Conservation (phyloP, 2,329 filamentous ascomycete species). For the Sporothrix dimorphospora region DNA sequence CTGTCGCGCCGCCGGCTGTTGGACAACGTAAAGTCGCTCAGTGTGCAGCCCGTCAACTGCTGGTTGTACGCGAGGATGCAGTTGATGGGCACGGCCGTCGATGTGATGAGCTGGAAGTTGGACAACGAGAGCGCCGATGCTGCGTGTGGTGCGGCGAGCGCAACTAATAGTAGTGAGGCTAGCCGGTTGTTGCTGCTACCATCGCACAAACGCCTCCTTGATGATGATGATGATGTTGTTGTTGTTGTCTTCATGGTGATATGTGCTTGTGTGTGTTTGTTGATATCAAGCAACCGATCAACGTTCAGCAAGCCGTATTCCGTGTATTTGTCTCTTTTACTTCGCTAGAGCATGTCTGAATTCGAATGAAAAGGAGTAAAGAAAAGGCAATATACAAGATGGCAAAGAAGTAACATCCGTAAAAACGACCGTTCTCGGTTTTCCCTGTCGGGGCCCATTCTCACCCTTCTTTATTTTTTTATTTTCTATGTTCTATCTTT, state of each 20-base stretch:
- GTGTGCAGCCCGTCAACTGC: conserved; percentile 45
- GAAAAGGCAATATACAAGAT: not conserved
- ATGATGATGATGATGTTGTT: not conserved
- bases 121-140: conserved; percentile 43
- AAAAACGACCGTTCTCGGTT: not conserved
- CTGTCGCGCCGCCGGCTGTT: conserved; percentile 29
- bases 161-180: not conserved
- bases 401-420: not conserved
- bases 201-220: not conserved
- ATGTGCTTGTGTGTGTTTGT: not conserved
- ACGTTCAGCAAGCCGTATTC: not conserved
- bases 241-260: not conserved
- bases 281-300: not conserved
- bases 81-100: conserved; percentile 42
- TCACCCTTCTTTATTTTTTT: not conserved
- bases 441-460: not conserved
- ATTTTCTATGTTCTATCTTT: not conserved
- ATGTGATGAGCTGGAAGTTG: conserved; percentile 47
- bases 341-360: not conserved
- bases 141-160: conserved; percentile 34
- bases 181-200: not conserved
- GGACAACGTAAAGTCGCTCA: conserved; percentile 42
- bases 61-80: conserved; percentile 50
- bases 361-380: not conserved
- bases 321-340: not conserved